Base-by-base conservation (phyloP, 1,284 basidiomycete genomes). In the Marasmius fiardii region DNA sequence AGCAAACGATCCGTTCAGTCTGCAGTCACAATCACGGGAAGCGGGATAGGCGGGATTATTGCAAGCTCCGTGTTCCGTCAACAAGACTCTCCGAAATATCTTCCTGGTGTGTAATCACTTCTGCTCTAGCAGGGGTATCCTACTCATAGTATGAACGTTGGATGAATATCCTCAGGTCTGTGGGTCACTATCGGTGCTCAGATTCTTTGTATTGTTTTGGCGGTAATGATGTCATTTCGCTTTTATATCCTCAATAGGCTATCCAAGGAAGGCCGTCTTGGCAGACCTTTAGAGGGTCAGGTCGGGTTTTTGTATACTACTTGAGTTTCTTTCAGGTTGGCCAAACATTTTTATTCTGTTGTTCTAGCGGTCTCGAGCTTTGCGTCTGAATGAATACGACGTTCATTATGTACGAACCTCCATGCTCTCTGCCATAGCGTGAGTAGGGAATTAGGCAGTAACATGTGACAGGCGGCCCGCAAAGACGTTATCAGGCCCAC, bases 251-350 rank as follows among this genome's bases (percentile, higher is more conserved):
- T 68, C 53, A 77, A 78, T 58, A 68, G 61, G 49, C 61, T 71
- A 37, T 58, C 66, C 33, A 58, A 67, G 31, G 68, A 72, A 61
- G 73, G 71, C 23, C 72, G 71, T 54, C 63, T 69, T 5, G 53
- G 60, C 23, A 62, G 64, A 51, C 70, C 72, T 8, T 58, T 77
- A 2, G 73, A 79, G 61, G 74, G 70, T 16, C 71, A 71, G 47
- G 64, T 68, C 6, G 74, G 71, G 12, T 77, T 78, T 58, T 70
- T 69, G 52, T 78, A 77, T 56, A 79, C 76, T 6, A 60, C 74
- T 5, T 74, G 60, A 71, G n/a, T n/a, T n/a, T n/a, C n/a, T n/a
- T n/a, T n/a, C n/a, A n/a, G n/a, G n/a, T n/a, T n/a, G n/a, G n/a
- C n/a, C n/a, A n/a, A n/a, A n/a, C n/a, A n/a, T n/a, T n/a, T n/a